Conservation (phyloP, 2,329 filamentous ascomycete genomes). For the Fragosphaeria purpurea region DNA sequence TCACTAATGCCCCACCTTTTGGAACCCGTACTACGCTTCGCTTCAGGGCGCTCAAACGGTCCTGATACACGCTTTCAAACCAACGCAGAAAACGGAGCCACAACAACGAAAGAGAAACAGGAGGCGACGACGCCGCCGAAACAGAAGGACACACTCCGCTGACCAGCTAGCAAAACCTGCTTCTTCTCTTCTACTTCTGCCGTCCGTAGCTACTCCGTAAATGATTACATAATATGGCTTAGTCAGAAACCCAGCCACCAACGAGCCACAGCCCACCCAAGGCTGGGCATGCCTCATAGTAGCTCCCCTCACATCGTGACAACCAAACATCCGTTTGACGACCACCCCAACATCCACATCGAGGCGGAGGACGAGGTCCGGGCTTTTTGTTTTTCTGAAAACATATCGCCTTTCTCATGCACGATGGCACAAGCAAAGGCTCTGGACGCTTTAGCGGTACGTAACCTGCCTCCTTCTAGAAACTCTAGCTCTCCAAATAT, state of each 20-base stretch:
- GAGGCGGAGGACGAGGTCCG: too few relatives aligned
- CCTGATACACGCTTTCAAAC: conserved; percentile 16
- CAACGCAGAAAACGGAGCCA: too few relatives aligned
- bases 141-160: too few relatives aligned
- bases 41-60: conserved; percentile 15
- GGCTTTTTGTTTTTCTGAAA: too few relatives aligned
- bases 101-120: too few relatives aligned
- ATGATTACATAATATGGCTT: background rate
- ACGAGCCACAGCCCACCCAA: conserved; percentile 1
- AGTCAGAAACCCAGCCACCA: conserved; percentile 1
- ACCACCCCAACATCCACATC: too few relatives aligned
- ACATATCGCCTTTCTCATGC: background rate
- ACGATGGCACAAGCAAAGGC: conserved; percentile 66
- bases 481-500: background rate
- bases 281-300: background rate
- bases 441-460: conserved; percentile 53
- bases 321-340: too few relatives aligned
- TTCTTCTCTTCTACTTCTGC: too few relatives aligned
- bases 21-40: background rate
- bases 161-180: too few relatives aligned
- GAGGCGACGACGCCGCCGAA: too few relatives aligned
- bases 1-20: background rate
- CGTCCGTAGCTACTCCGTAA: too few relatives aligned
- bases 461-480: conserved; percentile 4
- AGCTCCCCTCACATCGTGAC: too few relatives aligned